Base-by-base conservation (phyloP, 345 rosid genomes). In the Passiflora organensis region DNA sequence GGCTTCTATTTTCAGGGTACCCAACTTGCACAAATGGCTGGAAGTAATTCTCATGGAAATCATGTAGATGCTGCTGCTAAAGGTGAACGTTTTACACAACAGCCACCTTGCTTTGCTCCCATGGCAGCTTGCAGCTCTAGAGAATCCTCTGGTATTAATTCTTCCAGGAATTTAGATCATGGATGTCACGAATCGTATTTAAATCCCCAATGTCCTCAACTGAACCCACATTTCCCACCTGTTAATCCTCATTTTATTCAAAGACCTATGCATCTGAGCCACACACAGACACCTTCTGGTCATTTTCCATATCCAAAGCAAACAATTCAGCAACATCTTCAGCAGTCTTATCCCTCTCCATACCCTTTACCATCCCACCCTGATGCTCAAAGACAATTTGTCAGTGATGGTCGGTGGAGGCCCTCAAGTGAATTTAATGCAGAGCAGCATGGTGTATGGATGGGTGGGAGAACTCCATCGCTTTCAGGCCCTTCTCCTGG, bases 371-470 rank as follows among this genome's bases (percentile, higher is more conserved):
- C 82, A 0, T 66, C 88, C 16, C 80, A 74, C 53, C 79, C 85
- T 63, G 91, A 82, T 79, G 75, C 72, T 32, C 76, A 71, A 48
- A 75, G 84, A 67, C 83, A 67, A 53, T 84, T 65, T 62, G 66
- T 73, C 36, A 61, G 75, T 62, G 94, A 85, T 55, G 95, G 83
- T 56, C 72, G 75, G 23, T 87, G 96, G 96, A 73, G 80, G 79
- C 64, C 85, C 13, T 51, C 81, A 41, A 69, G 70, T 62, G 86
- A 83, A 64, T 76, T 65, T 64, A 72, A 63, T 42, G 13, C 73
- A 48, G 84, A 84, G 56, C 91, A 80, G 72, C 73, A 54, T 19
- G 78, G 85, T 67, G 70, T 67, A 17, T 84, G 93, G 96, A 77
- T 78, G 71, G 67, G 69, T 63, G 98, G 84, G 63, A 77, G 87